Conservation (phyloP, 2,329 filamentous ascomycete genomes). For the Ophiostoma himal-ulmi region DNA sequence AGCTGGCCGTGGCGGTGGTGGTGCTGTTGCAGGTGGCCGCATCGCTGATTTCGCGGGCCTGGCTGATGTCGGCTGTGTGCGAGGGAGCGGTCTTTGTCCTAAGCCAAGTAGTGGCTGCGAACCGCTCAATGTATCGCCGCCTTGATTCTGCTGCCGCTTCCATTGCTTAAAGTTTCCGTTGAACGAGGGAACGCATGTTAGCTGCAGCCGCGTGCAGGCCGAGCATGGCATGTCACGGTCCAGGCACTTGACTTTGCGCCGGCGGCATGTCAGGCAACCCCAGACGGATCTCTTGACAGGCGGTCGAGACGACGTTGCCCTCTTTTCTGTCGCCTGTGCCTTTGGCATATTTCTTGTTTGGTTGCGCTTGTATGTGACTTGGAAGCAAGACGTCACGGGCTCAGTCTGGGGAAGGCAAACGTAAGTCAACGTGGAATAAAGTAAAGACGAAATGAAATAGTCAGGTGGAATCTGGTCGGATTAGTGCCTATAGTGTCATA, state of each 20-base stretch:
- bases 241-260: conserved; percentile 25
- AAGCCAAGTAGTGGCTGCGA: not conserved
- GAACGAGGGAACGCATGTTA: conserved; percentile 21
- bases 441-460: not conserved
- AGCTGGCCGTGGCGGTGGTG: not conserved
- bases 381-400: not conserved
- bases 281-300: conserved; percentile 20
- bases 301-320: not conserved
- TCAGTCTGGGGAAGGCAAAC: not conserved
- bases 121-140: not conserved
- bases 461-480: not conserved
- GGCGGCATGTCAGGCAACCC: conserved; percentile 24
- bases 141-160: not conserved
- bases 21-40: not conserved
- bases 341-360: not conserved
- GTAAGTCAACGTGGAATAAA: not conserved
- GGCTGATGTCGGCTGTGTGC: not conserved
- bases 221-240: conserved; percentile 20
- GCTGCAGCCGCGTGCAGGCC: conserved; percentile 21
- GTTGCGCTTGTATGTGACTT: not conserved
- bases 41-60: not conserved
- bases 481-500: not conserved
- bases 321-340: not conserved
- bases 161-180: conserved; percentile 7
- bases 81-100: not conserved